Base-by-base conservation (phyloP, 495 filamentous ascomycete genomes). In the Thermothielavioides terrestris region DNA sequence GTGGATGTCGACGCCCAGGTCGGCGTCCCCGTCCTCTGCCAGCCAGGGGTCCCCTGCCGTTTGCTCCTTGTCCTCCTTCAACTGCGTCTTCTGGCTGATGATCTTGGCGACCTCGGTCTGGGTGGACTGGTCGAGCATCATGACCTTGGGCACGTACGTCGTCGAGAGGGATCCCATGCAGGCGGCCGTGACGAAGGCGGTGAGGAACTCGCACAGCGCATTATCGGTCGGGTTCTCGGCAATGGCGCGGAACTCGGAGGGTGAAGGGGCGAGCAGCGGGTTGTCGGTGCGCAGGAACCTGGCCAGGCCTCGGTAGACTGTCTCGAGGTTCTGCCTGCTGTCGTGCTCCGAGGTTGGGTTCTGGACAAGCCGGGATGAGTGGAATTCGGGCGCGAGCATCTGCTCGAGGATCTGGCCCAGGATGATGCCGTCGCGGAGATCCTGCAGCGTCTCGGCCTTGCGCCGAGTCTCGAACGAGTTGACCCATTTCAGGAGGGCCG, bases 371-470 rank as follows among this genome's bases (percentile, higher is more conserved):
- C 83, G 83, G 7, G 79, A 70, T 20, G 77, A 75, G 65, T 89
- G 84, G 47, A 74, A 76, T 22, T 70, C 58, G 55, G 67, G 54
- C 71, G 84, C 83, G 78, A 78, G 71, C 40, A 78, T 67, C 50
- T 71, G 66, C 45, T 70, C 70, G 56, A 94, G 75, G 23, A 86
- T 75, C 42, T 78, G 74, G 40, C 88, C 89, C 64, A 94, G 73
- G 25, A 86, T 74, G 39, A 78, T 73, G 42, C 88, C 89, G 67
- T 94, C 84, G 45, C 77, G 81, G 58, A 95, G 73, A 56, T 89
- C 81, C 49, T 77, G 76, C 18, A 68, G 54, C 10, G 55, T 53
- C 40, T 54, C 57, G 51, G 62, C 63, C 52, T 58, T 63, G 42
- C 53, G 60, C 37, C 53, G 41, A 38, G 57, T 61, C 23, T 65